Percentiles rank a stretch among this genome's conserved stretches.
phyloP scores from a whole-genome alignment of 2,329 filamentous ascomycete species.

The Fusarium pseudocircinatum region DNA sequence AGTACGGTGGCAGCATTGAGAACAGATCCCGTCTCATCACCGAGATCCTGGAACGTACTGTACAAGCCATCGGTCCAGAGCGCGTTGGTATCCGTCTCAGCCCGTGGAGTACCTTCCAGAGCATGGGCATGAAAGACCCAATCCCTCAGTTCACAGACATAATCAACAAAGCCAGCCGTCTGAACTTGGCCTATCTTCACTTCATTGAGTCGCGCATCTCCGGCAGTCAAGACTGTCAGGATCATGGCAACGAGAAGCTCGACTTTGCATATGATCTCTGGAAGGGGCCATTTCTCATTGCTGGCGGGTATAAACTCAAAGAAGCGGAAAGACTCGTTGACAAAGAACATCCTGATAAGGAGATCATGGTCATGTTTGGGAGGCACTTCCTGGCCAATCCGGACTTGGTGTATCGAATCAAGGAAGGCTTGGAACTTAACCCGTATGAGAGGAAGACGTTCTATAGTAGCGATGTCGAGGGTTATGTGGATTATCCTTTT shows the following conservation, averaged over 20 bases:
- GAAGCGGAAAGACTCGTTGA: slow-evolving; percentile 45
- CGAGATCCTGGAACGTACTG: slow-evolving; percentile 57
- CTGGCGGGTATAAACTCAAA: slow-evolving; percentile 46
- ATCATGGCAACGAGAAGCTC: slow-evolving; percentile 45
- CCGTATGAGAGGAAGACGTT: slow-evolving; percentile 43
- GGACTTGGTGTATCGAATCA: slow-evolving; percentile 40
- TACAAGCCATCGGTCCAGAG: slow-evolving; percentile 58
- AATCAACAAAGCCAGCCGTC: slow-evolving; percentile 57
- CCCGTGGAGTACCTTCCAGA: slow-evolving; percentile 69
- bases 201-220: slow-evolving; percentile 66
- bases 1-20: slow-evolving; percentile 62
- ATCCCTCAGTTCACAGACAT: slow-evolving; percentile 71
- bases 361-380: slow-evolving; percentile 49
- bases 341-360: slow-evolving; percentile 41
- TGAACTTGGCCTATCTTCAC: slow-evolving; percentile 70
- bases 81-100: slow-evolving; percentile 66
- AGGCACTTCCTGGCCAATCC: slow-evolving; percentile 47
- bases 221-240: slow-evolving; percentile 49
- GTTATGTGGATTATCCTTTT: slow-evolving; percentile 46
- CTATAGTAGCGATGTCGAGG: slow-evolving; percentile 31
- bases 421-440: slow-evolving; percentile 40
- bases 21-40: slow-evolving; percentile 62
- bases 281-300: slow-evolving; percentile 47
- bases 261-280: slow-evolving; percentile 50
- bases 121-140: slow-evolving; percentile 71